Evolutionary conservation across 331 rosid species (phyloP).

Genomic region (Quercus phellos): DNA sequence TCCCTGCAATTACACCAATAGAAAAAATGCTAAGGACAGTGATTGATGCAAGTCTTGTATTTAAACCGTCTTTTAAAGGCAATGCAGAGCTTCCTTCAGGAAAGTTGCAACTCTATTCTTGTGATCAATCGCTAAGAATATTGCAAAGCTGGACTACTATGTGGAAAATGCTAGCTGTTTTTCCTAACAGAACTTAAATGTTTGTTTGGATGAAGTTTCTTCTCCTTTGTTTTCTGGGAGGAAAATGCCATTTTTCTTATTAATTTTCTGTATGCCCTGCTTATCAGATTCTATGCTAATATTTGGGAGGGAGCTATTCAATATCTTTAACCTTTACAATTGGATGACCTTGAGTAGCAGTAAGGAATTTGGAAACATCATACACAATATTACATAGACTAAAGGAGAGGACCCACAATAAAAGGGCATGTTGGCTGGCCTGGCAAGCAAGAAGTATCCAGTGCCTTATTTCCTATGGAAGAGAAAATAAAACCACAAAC

Average conservation of each 20-base stretch:
- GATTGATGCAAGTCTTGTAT: too few relatives aligned
- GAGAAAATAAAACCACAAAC: too few relatives aligned
- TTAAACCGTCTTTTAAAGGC: neutral
- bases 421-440: too few relatives aligned
- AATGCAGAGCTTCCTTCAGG: neutral
- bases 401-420: too few relatives aligned
- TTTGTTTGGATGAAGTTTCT: neutral
- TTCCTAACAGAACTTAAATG: neutral
- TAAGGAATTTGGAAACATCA: too few relatives aligned
- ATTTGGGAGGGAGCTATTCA: neutral
- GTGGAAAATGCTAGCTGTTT: neutral
- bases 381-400: too few relatives aligned
- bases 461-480: too few relatives aligned
- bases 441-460: too few relatives aligned
- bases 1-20: too few relatives aligned
- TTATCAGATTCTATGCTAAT: neutral
- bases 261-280: neutral
- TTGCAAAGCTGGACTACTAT: neutral
- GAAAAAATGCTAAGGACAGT: too few relatives aligned
- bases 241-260: neutral
- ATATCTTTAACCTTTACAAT: neutral
- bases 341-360: neutral
- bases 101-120: neutral
- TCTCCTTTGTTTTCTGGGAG: neutral
- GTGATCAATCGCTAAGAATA: neutral